These are phyloP conservation scores for Talaromyces wortmannii DNA, from an alignment of 495 filamentous ascomycete species.

Conservation along the genomic window DNA sequence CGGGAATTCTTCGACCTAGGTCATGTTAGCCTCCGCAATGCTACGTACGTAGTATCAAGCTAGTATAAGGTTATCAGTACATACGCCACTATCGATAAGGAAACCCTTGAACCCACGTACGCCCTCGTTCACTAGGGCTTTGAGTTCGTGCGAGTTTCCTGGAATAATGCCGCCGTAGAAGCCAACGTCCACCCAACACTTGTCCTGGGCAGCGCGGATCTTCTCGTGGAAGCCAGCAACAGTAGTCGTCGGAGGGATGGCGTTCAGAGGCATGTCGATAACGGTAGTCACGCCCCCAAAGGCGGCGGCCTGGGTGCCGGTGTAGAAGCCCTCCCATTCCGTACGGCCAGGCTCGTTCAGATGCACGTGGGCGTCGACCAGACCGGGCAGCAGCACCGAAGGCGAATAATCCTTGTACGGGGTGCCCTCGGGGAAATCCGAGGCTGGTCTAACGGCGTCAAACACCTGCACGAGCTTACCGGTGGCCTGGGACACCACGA, in stretches of 20 bases:
- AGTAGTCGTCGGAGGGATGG: conserved; percentile 93
- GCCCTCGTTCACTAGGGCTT: conserved; percentile 73
- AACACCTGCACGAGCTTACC: conserved; percentile 83
- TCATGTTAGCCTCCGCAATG: not conserved
- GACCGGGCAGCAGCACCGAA: conserved; percentile 78
- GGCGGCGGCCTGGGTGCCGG: conserved; percentile 86
- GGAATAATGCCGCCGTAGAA: conserved; percentile 97
- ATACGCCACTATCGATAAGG: conserved; percentile 90
- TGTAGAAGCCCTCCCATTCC: conserved; percentile 98
- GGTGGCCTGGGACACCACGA: conserved; percentile 68
- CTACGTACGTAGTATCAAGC: not conserved
- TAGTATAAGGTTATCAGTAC: conserved; percentile 16
- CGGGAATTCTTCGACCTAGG: conserved; percentile 88
- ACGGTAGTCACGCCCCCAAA: conserved; percentile 98
- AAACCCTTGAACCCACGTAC: conserved; percentile 98
- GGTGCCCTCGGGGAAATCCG: conserved; percentile 64
- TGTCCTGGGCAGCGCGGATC: conserved; percentile 71
- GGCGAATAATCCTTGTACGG: conserved; percentile 81
- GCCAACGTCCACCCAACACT: conserved; percentile 98
- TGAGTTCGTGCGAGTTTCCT: conserved; percentile 75
- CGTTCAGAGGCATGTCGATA: conserved; percentile 96
- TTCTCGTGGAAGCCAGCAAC: conserved; percentile 77
- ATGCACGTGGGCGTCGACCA: conserved; percentile 97
- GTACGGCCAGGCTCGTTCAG: conserved; percentile 96
- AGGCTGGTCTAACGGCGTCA: conserved; percentile 60